Conservation (phyloP, 768 basidiomycete species). For the Naganishia vishniacii region DNA sequence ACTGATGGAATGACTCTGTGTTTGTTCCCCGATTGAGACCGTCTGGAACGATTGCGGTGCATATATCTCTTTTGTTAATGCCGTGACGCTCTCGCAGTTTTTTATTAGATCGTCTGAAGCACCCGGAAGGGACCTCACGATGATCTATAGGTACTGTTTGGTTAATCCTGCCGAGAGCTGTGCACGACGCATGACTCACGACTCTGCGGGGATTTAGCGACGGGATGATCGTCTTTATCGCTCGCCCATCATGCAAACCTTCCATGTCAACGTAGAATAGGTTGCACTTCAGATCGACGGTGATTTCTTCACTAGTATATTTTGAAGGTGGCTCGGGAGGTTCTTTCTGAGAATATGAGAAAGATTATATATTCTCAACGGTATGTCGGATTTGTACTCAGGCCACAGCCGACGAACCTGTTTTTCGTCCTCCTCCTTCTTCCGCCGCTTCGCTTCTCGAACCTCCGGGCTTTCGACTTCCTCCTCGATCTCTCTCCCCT, state of each 20-base stretch:
- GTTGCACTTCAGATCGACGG: conserved; percentile 76
- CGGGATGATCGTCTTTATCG: conserved; percentile 91
- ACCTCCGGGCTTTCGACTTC: conserved; percentile 76
- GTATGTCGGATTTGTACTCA: no score
- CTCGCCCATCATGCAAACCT: conserved; percentile 91
- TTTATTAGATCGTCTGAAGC: conserved; percentile 70
- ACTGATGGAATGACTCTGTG: conserved; percentile 86
- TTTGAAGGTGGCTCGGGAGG: conserved; percentile 85
- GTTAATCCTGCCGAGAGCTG: no score
- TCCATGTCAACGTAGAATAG: conserved; percentile 93
- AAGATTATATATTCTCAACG: conserved; percentile 9
- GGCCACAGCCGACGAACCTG: conserved; percentile 55
- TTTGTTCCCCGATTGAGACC: conserved; percentile 89
- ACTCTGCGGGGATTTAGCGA: conserved; percentile 94
- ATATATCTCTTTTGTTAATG: conserved; percentile 89
- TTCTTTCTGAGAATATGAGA: conserved; percentile 56
- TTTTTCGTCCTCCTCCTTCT: conserved; percentile 70
- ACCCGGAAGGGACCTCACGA: conserved; percentile 69
- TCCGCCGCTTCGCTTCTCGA: conserved; percentile 64
- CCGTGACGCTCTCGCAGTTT: conserved; percentile 72
- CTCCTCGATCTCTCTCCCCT: conserved; percentile 84
- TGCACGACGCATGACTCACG: conserved; percentile 52
- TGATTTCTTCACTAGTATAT: conserved; percentile 68
- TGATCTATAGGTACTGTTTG: conserved; percentile 64
- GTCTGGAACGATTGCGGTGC: conserved; percentile 70